These are phyloP conservation scores for Claviceps quebecensis DNA, from an alignment of 2,329 filamentous ascomycete species.

Conservation along the genomic window DNA sequence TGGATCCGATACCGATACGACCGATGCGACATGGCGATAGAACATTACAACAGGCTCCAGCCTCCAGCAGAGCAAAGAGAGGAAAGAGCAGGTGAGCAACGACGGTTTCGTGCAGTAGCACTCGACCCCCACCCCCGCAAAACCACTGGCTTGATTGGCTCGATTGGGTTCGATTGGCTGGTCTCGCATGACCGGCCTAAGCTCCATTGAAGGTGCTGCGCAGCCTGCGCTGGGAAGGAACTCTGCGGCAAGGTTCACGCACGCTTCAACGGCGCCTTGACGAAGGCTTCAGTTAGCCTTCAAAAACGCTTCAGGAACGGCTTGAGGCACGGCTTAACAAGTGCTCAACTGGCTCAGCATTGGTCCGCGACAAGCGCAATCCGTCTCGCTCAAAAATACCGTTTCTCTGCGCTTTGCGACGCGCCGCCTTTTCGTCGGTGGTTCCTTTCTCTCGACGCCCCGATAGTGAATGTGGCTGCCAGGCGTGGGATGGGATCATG, in stretches of 20 bases:
- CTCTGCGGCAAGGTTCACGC: not conserved
- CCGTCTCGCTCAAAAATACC: not conserved
- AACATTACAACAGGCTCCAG: no score
- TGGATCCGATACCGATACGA: no score
- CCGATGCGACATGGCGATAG: no score
- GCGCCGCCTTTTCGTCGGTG: not conserved
- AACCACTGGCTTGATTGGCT: not conserved
- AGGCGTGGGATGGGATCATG: no score
- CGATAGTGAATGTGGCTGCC: not conserved
- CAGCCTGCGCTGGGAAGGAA: not conserved
- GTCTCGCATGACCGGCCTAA: not conserved
- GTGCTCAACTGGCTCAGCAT: no score
- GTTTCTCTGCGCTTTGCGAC: not conserved
- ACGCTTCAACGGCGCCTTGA: no score
- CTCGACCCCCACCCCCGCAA: not conserved
- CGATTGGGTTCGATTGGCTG: not conserved
- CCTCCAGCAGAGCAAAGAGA: not conserved
- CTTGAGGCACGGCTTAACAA: no score
- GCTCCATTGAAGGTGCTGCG: not conserved
- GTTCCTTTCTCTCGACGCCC: not conserved
- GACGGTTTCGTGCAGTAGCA: not conserved
- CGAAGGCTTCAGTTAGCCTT: no score
- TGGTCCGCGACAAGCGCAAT: not conserved
- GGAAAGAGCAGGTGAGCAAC: not conserved
- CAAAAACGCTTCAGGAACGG: no score